Conservation (phyloP, 768 basidiomycete genomes). For the Phanerodontia chrysosporium region DNA sequence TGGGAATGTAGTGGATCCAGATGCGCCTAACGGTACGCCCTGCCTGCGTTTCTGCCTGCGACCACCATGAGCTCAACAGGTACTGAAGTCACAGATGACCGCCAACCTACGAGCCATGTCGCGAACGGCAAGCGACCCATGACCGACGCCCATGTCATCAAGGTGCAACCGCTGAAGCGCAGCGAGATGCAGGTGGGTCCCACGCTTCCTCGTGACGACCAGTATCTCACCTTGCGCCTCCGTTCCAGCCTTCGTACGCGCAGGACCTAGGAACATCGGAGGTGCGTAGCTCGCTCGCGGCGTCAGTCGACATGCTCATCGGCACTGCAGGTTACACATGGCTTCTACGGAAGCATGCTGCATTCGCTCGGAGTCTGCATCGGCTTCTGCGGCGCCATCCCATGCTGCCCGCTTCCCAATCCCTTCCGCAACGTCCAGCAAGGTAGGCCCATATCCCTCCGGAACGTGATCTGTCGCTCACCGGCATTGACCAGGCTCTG, state of each 20-base stretch:
- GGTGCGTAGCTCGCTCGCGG: no score
- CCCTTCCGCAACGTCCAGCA: conserved; percentile 84
- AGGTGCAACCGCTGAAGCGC: conserved; percentile 80
- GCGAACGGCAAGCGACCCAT: conserved; percentile 8
- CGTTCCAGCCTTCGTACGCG: conserved; percentile 80
- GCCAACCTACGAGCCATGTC: background rate
- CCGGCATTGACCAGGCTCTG: conserved; percentile 29
- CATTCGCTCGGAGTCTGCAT: conserved; percentile 63
- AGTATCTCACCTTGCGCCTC: background rate
- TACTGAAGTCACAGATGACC: conserved; percentile 61
- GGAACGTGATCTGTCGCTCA: background rate
- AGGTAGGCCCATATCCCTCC: conserved; percentile 38
- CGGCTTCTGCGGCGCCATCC: conserved; percentile 71
- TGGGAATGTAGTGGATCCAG: conserved; percentile 71
- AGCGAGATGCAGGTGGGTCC: conserved; percentile 78
- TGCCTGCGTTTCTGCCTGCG: background rate
- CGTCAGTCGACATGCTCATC: no score
- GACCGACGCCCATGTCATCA: conserved; percentile 47
- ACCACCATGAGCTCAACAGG: conserved; percentile 16
- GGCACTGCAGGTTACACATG: conserved; percentile 61
- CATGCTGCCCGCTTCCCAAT: conserved; percentile 83
- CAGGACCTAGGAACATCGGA: conserved; percentile 68
- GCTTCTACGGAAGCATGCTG: conserved; percentile 79
- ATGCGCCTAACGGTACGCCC: conserved; percentile 57
- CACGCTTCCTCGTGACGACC: background rate